phyloP scores from a whole-genome alignment of 208 protist species.

The Leishmania guyanensis region DNA sequence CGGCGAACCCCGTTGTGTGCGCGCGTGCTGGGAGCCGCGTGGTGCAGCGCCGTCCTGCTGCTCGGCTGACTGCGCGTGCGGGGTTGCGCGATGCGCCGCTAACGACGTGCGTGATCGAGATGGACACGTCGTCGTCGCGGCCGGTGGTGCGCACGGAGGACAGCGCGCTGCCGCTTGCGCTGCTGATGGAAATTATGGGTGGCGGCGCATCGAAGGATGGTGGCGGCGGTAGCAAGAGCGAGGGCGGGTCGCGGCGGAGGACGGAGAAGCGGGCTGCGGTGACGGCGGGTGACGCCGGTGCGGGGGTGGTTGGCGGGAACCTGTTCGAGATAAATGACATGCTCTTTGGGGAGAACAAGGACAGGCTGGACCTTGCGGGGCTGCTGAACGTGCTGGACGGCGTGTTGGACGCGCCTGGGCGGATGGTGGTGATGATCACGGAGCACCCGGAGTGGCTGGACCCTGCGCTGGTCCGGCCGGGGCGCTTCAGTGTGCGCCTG shows the following conservation, averaged over 20 bases:
- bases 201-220: neutral
- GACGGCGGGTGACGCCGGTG: constrained; percentile 1
- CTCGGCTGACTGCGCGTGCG: constrained; percentile 29
- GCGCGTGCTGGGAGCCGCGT: constrained; percentile 46
- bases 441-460: constrained; percentile 87
- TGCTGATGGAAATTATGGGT: constrained; percentile 23
- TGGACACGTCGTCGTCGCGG: constrained; percentile 31
- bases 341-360: constrained; percentile 30
- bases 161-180: constrained; percentile 23
- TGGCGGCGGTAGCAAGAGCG: neutral
- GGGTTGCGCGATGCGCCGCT: constrained; percentile 7
- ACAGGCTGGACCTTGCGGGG: constrained; percentile 84
- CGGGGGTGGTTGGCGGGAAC: constrained; percentile 3
- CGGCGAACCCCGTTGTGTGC: constrained; percentile 68
- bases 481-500: constrained; percentile 76
- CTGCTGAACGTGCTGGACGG: constrained; percentile 92
- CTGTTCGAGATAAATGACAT: constrained; percentile 17
- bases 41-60: constrained; percentile 32
- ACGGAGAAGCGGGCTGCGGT: neutral
- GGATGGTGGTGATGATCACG: constrained; percentile 90
- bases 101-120: constrained; percentile 32
- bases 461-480: constrained; percentile 87
- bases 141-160: constrained; percentile 11
- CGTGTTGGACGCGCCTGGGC: constrained; percentile 84
- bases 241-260: neutral